Conservation (phyloP, 345 rosid genomes). For the Populus alba region DNA sequence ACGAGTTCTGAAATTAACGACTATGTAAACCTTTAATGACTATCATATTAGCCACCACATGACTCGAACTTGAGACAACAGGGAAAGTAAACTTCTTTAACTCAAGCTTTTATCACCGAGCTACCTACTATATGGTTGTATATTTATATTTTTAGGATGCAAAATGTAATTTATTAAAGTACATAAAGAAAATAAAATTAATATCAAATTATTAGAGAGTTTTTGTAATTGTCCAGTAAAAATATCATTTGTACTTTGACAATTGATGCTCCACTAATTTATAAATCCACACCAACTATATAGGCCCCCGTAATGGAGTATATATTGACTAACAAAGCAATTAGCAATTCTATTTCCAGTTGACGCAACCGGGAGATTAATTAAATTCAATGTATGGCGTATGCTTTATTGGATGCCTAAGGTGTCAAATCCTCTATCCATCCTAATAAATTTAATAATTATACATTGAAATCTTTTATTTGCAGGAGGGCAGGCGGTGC, state of each 20-base stretch:
- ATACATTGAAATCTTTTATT: background rate
- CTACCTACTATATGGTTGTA: too few relatives aligned
- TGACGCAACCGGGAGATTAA: background rate
- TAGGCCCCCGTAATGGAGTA: too few relatives aligned
- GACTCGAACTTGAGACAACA: too few relatives aligned
- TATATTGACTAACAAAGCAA: background rate
- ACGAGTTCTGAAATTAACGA: fast-evolving
- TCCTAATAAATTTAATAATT: background rate
- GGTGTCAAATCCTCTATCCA: background rate
- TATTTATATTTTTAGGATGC: too few relatives aligned
- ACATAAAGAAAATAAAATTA: too few relatives aligned
- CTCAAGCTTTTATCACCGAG: fast-evolving
- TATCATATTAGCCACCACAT: too few relatives aligned
- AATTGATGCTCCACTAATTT: too few relatives aligned
- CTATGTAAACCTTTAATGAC: fast-evolving
- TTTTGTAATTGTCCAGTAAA: too few relatives aligned
- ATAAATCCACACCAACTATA: too few relatives aligned
- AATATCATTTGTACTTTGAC: too few relatives aligned
- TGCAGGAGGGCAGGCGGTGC: background rate
- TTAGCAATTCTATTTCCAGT: background rate
- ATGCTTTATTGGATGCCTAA: conserved; percentile 2
- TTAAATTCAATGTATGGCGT: background rate
- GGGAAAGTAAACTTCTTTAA: fast-evolving
- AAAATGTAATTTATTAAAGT: too few relatives aligned
- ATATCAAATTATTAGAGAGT: too few relatives aligned